Conservation (phyloP, 2,329 filamentous ascomycete genomes). For the Bisporella sp. region DNA sequence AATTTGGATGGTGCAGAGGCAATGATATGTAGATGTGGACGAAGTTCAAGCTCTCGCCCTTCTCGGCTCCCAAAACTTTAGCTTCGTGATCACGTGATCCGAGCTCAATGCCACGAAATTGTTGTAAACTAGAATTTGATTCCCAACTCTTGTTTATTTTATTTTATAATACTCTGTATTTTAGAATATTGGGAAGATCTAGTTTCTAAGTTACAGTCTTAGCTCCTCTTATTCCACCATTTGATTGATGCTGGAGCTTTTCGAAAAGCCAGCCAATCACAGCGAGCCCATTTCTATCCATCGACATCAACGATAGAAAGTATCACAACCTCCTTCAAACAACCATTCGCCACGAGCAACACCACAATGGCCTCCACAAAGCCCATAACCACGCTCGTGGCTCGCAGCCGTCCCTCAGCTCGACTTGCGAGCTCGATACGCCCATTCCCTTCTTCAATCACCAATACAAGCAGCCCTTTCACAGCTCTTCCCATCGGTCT, state of each 20-base stretch:
- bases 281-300: not conserved
- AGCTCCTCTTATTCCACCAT: too few species aligned
- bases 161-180: too few species aligned
- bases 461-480: slow-evolving; percentile 5
- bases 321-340: not conserved
- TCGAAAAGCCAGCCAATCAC: slow-evolving; percentile 15
- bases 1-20: slow-evolving; percentile 7
- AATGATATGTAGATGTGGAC: slow-evolving; percentile 9
- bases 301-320: not conserved
- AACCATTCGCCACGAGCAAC: slow-evolving; percentile 25
- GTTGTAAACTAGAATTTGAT: too few species aligned
- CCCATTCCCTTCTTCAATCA: slow-evolving; percentile 15
- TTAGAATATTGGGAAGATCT: too few species aligned
- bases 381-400: slow-evolving; percentile 30
- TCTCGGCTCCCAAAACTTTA: slow-evolving; percentile 6
- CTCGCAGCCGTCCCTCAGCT: slow-evolving; percentile 24
- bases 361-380: slow-evolving; percentile 28
- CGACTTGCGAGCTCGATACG: slow-evolving; percentile 20
- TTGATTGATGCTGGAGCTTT: slow-evolving; percentile 14
- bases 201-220: not conserved
- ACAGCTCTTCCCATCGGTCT: slow-evolving; percentile 23
- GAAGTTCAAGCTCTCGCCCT: slow-evolving; percentile 3
- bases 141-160: too few species aligned
- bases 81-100: slow-evolving; percentile 13
- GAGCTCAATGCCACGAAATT: too few species aligned